Conservation (phyloP, 2,329 filamentous ascomycete species). For the Talaromyces albobiverticillius region DNA sequence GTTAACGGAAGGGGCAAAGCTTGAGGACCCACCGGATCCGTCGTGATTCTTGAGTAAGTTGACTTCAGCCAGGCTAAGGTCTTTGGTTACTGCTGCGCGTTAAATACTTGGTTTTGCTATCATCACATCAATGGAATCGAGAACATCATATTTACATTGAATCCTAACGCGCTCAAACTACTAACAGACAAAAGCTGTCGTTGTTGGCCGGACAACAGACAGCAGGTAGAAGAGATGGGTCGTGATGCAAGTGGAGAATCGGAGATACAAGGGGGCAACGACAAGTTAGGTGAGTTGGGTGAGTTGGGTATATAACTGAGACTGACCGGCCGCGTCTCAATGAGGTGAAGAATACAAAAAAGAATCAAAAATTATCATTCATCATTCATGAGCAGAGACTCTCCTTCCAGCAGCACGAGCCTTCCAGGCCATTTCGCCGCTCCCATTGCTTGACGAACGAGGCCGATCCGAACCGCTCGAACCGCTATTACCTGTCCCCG, state of each 20-base stretch:
- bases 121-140: neutral
- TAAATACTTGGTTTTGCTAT: no score
- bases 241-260: no score
- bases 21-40: neutral
- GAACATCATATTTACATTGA: neutral
- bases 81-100: no score
- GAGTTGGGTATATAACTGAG: neutral
- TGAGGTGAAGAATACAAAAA: neutral
- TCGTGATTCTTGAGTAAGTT: no score
- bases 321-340: neutral
- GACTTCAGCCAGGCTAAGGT: no score
- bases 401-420: constrained; percentile 14
- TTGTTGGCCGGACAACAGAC: neutral
- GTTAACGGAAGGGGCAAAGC: neutral
- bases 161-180: neutral
- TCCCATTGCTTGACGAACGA: constrained; percentile 20
- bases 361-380: neutral
- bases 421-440: constrained; percentile 14
- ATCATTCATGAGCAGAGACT: constrained; percentile 9
- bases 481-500: constrained; percentile 22
- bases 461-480: constrained; percentile 19
- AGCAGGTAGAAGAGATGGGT: neutral
- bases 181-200: neutral
- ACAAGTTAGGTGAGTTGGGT: neutral
- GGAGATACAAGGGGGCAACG: no score